phyloP scores from a whole-genome alignment of 1,139 yeast genomes.

The Hansenula sp. region DNA sequence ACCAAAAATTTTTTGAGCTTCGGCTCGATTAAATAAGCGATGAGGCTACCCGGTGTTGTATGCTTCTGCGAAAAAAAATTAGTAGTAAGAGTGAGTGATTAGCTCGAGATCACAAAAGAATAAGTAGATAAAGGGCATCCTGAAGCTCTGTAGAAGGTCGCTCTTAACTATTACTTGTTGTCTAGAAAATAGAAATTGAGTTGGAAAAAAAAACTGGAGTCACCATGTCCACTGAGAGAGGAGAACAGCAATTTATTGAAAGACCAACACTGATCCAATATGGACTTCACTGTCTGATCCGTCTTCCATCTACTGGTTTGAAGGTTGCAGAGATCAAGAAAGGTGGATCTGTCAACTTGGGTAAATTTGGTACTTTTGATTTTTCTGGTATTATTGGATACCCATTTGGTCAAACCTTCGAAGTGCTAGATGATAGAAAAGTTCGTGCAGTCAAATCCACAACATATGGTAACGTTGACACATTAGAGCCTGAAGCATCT shows the following conservation, averaged over 20 bases:
- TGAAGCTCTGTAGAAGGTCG: too few species aligned
- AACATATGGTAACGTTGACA: constrained; percentile 28
- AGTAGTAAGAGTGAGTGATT: too few species aligned
- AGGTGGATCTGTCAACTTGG: constrained; percentile 63
- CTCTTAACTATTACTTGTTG: too few species aligned
- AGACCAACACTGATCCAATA: constrained; percentile 25
- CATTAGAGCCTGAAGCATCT: constrained; percentile 25
- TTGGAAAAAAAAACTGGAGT: too few species aligned
- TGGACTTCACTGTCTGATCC: constrained; percentile 49
- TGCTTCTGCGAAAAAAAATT: too few species aligned
- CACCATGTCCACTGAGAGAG: background rate
- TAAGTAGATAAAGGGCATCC: too few species aligned
- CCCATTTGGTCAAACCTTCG: constrained; percentile 88
- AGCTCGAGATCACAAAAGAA: too few species aligned
- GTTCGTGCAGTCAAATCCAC: constrained; percentile 46
- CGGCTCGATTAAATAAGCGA: constrained; percentile 5
- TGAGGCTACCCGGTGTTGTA: constrained; percentile 12
- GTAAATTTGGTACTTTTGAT: constrained; percentile 86
- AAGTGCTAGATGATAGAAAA: constrained; percentile 57
- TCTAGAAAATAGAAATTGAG: too few species aligned
- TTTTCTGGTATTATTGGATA: constrained; percentile 75
- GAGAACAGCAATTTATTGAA: constrained; percentile 1
- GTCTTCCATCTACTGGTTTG: constrained; percentile 77
- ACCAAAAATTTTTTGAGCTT: background rate
- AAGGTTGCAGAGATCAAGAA: constrained; percentile 64